Percentiles rank a stretch among this genome's conserved stretches.
These are phyloP conservation scores for Ceratocystis cacaofunesta DNA, from an alignment of 2,329 filamentous ascomycete species.

Conservation along the genomic window DNA sequence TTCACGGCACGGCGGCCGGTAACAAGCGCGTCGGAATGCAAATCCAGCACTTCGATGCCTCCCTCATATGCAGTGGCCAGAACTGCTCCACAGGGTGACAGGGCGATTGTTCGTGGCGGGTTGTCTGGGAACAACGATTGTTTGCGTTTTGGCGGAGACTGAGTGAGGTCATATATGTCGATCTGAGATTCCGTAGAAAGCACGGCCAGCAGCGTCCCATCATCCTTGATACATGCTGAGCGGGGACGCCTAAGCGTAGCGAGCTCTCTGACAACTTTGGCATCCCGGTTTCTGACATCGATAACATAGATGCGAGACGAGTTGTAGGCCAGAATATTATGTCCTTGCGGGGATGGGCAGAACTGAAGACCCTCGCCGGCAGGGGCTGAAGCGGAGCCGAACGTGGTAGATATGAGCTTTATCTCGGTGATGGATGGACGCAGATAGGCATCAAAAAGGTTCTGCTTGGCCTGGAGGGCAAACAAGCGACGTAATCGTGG, in stretches of 20 bases:
- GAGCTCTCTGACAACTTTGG: conserved; percentile 59
- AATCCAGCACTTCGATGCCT: conserved; percentile 73
- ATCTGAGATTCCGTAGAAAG: conserved; percentile 71
- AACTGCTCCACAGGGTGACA: conserved; percentile 70
- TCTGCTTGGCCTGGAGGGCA: conserved; percentile 55
- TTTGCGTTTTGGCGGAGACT: conserved; percentile 51
- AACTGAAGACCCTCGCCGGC: conserved; percentile 79
- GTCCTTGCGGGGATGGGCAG: conserved; percentile 59
- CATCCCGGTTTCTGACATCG: conserved; percentile 44
- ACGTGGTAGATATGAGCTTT: conserved; percentile 68
- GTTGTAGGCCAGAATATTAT: conserved; percentile 64
- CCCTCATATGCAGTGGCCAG: conserved; percentile 74
- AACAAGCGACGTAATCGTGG: conserved; percentile 50
- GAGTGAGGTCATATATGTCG: conserved; percentile 62
- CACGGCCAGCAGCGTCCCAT: conserved; percentile 62
- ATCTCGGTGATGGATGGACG: conserved; percentile 56
- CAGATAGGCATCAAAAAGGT: conserved; percentile 62
- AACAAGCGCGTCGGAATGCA: conserved; percentile 46
- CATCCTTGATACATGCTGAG: conserved; percentile 63
- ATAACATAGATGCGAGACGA: conserved; percentile 73
- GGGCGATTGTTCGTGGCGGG: conserved; percentile 58
- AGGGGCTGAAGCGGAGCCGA: conserved; percentile 69
- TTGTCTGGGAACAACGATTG: conserved; percentile 66
- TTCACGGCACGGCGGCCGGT: conserved; percentile 63
- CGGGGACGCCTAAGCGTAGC: conserved; percentile 64